Conservation (phyloP, 2,329 filamentous ascomycete species). For the Trichoderma guizhouense region DNA sequence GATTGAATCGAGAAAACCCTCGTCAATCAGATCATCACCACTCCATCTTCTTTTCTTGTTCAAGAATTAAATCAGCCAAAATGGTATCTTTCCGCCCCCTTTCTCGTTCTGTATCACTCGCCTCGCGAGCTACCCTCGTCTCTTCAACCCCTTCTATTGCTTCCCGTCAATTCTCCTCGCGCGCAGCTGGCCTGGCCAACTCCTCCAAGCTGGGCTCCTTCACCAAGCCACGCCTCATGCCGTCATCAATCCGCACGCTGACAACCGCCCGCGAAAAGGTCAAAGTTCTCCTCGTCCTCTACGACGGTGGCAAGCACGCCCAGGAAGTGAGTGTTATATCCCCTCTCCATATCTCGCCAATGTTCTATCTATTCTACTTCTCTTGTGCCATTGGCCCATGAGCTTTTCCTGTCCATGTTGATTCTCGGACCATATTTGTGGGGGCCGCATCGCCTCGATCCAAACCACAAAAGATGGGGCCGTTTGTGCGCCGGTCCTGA, state of each 20-base stretch:
- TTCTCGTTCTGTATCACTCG: slow-evolving; percentile 27
- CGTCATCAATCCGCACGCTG: slow-evolving; percentile 56
- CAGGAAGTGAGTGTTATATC: slow-evolving; percentile 61
- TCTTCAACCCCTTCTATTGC: slow-evolving; percentile 23
- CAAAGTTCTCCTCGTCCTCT: slow-evolving; percentile 91
- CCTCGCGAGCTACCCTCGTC: slow-evolving; percentile 27
- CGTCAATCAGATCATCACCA: not conserved
- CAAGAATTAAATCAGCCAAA: slow-evolving; percentile 21
- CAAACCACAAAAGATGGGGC: not conserved
- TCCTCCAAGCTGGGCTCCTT: slow-evolving; percentile 34
- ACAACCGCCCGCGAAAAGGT: slow-evolving; percentile 60
- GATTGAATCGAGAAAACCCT: not conserved
- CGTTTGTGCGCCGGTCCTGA: not conserved
- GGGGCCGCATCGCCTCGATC: not conserved
- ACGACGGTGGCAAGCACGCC: slow-evolving; percentile 89
- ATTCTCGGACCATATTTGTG: not conserved
- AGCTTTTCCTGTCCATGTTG: not conserved
- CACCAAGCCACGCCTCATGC: slow-evolving; percentile 10
- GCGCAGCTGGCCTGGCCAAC: slow-evolving; percentile 44
- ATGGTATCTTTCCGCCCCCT: slow-evolving; percentile 33
- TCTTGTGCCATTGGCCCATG: not conserved
- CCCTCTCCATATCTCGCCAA: not conserved
- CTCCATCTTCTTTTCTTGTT: not conserved
- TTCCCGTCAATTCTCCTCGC: slow-evolving; percentile 22
- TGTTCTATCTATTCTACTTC: not conserved